phyloP scores from a whole-genome alignment of 257 asterid species.

The Dorcoceras hygrometricum region DNA sequence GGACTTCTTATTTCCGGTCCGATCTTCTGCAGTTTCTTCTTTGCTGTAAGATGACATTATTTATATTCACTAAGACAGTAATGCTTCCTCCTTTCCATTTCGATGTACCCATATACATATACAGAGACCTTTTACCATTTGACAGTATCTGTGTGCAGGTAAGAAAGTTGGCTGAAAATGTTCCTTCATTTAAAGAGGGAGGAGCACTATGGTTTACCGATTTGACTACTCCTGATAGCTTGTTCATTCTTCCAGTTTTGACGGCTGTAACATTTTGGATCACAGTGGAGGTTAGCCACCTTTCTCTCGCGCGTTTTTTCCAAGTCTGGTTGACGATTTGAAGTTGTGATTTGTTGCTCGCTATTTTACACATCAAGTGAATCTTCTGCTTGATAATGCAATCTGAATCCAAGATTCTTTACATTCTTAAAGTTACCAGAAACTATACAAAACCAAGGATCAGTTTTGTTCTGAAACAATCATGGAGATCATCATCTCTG shows the following conservation, averaged over 20 bases:
- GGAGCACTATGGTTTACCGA: constrained; percentile 88
- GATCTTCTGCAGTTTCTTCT: constrained; percentile 69
- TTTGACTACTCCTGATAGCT: constrained; percentile 80
- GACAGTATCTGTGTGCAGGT: constrained; percentile 44
- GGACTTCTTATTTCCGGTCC: constrained; percentile 87
- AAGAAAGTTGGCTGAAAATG: constrained; percentile 71
- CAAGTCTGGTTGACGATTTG: constrained; percentile 14
- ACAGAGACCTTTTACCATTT: constrained; percentile 3
- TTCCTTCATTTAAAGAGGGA: constrained; percentile 91
- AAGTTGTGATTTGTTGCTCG: constrained; percentile 6
- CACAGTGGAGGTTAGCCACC: constrained; percentile 75
- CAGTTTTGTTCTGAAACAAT: background rate
- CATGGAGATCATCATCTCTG: background rate
- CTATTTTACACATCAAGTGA: constrained; percentile 8
- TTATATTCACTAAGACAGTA: background rate
- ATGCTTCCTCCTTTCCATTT: constrained; percentile 15
- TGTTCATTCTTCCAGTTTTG: constrained; percentile 75
- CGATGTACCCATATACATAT: background rate
- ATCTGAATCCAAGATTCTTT: background rate
- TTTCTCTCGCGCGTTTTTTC: background rate
- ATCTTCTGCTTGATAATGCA: background rate
- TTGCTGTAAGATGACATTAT: constrained; percentile 68
- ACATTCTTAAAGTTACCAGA: no score
- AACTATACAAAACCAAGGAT: background rate
- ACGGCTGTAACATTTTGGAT: constrained; percentile 89